Evolutionary conservation across 2,329 filamentous ascomycete species (phyloP).

Genomic region (Exophiala spinifera): DNA sequence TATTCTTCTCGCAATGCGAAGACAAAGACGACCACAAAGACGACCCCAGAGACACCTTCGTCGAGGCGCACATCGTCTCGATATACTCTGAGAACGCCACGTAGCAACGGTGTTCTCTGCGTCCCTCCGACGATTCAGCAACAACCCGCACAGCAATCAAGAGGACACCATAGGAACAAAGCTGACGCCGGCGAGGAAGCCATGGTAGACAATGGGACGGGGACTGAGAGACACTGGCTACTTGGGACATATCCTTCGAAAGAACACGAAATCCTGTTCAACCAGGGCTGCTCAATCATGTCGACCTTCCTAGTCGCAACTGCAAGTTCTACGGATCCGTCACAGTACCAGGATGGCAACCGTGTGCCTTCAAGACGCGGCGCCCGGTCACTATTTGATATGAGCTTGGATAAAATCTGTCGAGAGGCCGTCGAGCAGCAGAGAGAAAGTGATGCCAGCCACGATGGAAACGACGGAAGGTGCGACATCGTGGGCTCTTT

Average conservation of each 20-base stretch:
- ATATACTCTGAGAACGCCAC: neutral
- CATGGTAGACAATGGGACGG: too few relatives aligned
- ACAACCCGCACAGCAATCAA: neutral
- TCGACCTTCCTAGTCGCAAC: conserved; percentile 8
- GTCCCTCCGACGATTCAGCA: neutral
- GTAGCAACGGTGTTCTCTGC: neutral
- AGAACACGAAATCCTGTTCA: conserved; percentile 20
- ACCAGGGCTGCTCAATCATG: conserved; percentile 5
- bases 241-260: conserved; percentile 19
- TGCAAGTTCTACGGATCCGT: neutral
- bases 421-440: conserved; percentile 11
- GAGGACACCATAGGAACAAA: neutral
- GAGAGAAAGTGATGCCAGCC: conserved; percentile 9
- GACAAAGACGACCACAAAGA: neutral
- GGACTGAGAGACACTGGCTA: neutral
- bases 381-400: conserved; percentile 8
- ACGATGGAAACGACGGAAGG: conserved; percentile 11
- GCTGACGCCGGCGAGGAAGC: neutral
- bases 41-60: conserved; percentile 1
- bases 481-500: conserved; percentile 7
- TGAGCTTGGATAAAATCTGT: conserved; percentile 8
- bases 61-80: neutral
- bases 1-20: neutral
- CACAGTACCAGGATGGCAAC: neutral
- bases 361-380: neutral